phyloP scores from a whole-genome alignment of 2,329 filamentous ascomycete genomes.

The Aspergillus niger region DNA sequence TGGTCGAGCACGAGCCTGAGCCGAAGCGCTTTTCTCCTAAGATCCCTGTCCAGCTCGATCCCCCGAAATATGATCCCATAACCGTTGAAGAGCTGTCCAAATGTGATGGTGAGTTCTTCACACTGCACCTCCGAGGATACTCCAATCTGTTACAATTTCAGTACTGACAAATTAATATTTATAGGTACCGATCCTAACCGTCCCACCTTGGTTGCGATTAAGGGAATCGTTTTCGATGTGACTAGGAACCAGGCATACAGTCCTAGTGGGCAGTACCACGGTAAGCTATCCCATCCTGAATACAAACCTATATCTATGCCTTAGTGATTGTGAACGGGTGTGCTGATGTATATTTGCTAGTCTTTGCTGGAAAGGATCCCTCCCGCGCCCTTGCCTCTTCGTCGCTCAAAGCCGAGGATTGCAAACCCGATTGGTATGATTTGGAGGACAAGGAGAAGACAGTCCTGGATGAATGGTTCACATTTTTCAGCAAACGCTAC shows the following conservation, averaged over 20 bases:
- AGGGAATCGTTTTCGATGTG: constrained; percentile 95
- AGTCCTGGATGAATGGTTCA: constrained; percentile 87
- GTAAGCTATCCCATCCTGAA: constrained; percentile 54
- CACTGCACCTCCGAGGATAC: background rate
- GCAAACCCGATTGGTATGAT: constrained; percentile 77
- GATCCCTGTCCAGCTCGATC: constrained; percentile 60
- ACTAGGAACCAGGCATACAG: constrained; percentile 85
- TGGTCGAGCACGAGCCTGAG: constrained; percentile 33
- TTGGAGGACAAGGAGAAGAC: constrained; percentile 82
- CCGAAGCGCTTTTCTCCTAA: constrained; percentile 46
- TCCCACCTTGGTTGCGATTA: constrained; percentile 64
- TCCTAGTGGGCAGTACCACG: constrained; percentile 78
- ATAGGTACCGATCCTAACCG: constrained; percentile 46
- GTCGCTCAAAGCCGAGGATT: constrained; percentile 83
- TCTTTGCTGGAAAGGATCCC: constrained; percentile 93
- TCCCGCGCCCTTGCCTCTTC: constrained; percentile 88
- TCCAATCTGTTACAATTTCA: background rate
- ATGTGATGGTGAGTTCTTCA: constrained; percentile 70
- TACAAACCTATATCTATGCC: background rate
- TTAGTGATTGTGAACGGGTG: background rate
- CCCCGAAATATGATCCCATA: constrained; percentile 87
- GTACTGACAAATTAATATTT: background rate
- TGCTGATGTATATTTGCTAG: constrained; percentile 50
- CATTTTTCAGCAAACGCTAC: constrained; percentile 95
- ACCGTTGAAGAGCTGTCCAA: constrained; percentile 75